Evolutionary conservation across 208 protist genomes (phyloP), one percentile per base, ranked within the genome.

Genomic region (Trypanosomatidae sp.): DNA sequence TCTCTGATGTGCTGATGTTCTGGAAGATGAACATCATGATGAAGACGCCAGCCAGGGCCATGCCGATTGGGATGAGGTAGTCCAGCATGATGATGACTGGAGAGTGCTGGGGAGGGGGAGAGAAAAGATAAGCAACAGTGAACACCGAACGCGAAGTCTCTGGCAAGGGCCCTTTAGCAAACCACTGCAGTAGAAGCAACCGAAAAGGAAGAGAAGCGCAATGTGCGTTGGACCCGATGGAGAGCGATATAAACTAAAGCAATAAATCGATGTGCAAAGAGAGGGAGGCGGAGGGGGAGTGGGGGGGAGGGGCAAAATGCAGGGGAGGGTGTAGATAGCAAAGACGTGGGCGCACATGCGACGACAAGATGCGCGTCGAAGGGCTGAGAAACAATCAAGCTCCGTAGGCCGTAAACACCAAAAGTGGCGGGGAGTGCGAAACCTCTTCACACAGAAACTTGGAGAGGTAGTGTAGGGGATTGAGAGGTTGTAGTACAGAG

Each of bases 21-120:
- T 75, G 74, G 71, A 95, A 95, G 60, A 92, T 83, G 73, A 86
- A 86, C 74, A 84, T 88, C 66, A 95, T 87, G 58, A 91, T 69
- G n/a, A 83, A 55, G 69, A 92, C 73, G 65, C 79, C 88, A 22
- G 86, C 66, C 3, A 93, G 65, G 65, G 86, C 88, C 13, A 88
- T 81, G 30, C 74, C 84, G 70, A 93, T 71, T 8, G 86, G 88
- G 73, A 93, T 81, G 65, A 93, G 80, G 69, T 88, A 92, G 49
- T 95, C 90, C 41, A 95, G 69, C 80, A 87, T 91, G 49, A 13
- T 56, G 67, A 53, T 39, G 46, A 25, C 17, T 17, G 19, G 39
- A 9, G 7, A 39, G 17, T 41, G 9, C 36, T 17, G 43, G 39
- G 44, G 4, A 53, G 30, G 68, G 43, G 28, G 15, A 76, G 58